Evolutionary conservation across 2,329 filamentous ascomycete genomes (phyloP), one percentile per base, ranked within the genome.

Genomic region (Paecilomyces dactylethromorphus): DNA sequence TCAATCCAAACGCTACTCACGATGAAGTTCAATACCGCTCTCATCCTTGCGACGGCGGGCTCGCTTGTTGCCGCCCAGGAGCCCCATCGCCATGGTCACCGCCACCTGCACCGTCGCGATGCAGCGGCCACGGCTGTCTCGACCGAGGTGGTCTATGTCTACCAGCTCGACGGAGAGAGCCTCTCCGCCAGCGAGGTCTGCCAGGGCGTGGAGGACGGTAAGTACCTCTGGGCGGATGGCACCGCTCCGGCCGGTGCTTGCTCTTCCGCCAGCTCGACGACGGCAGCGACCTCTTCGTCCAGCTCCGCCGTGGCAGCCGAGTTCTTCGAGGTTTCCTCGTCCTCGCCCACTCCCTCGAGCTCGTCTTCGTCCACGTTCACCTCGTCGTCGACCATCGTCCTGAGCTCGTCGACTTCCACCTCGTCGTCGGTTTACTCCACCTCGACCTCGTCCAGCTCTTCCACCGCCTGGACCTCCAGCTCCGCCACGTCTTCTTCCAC

Each of bases 331-430:
- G 18, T 18, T 45, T 6, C 39, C 7, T 45, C 21, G 66, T 65
- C 49, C 65, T 67, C 39, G 59, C 62, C 53, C 39, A 15, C 31
- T 7, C 59, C 22, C 58, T 59, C 26, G 60, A 62, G 51, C 32
- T 71, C 13, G 29, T 58, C 29, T 26, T 60, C 13, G 60, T 60
- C 12, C 63, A 61, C 35, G 54, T 18, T 18, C n/a, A 45, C n/a
- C 39, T n/a, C 39, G n/a, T 18, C 39, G 15, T 18, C n/a, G 39
- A 18, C 3, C 15, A 18, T 18, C 39, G 10, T 7, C 39, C 18
- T 18, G 2, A 45, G 4, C n/a, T 45, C 39, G 15, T 45, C 39
- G n/a, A 45, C 39, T 10, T 45, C 18, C 39, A 45, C 39, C 18
- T 45, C 39, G 18, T 45, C n/a, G 39, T 45, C 39, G 39, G 21